Conservation (phyloP, 2,329 filamentous ascomycete species). For the Fusarium sp. region DNA sequence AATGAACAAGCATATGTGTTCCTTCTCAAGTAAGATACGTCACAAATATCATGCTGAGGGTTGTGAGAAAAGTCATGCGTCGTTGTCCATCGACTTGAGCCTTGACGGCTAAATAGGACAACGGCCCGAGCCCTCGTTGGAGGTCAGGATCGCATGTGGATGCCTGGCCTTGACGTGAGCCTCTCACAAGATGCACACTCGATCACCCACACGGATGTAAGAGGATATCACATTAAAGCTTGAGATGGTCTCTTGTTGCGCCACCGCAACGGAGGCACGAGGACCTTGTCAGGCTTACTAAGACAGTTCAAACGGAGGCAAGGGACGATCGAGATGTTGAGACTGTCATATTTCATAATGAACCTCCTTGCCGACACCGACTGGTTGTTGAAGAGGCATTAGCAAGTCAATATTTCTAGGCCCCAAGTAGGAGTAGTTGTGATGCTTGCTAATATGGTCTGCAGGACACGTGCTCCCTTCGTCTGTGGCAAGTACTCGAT, state of each 20-base stretch:
- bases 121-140: conserved; percentile 26
- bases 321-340: conserved; percentile 26
- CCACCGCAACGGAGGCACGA: conserved; percentile 26
- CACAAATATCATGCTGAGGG: conserved; percentile 20
- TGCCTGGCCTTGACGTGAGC: conserved; percentile 21
- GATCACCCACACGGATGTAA: conserved; percentile 13
- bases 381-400: conserved; percentile 5
- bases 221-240: conserved; percentile 13
- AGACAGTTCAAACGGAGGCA: conserved; percentile 21
- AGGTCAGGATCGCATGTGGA: conserved; percentile 28
- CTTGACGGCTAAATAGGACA: conserved; percentile 33
- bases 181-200: conserved; percentile 20
- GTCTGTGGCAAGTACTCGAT: conserved; percentile 7
- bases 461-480: neutral
- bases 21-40: conserved; percentile 7
- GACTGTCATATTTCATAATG: conserved; percentile 31
- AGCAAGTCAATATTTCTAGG: conserved; percentile 2
- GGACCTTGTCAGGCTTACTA: conserved; percentile 20
- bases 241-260: conserved; percentile 29
- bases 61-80: conserved; percentile 31
- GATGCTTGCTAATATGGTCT: neutral
- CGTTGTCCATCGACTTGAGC: conserved; percentile 18
- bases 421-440: neutral
- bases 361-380: conserved; percentile 27
- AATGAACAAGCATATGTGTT: conserved; percentile 6